A percentile compares a stretch with the other conserved stretches of the same genome.
Evolutionary conservation across 2,329 filamentous ascomycete species (phyloP).

Genomic region (Thermomyces lanuginosus): DNA sequence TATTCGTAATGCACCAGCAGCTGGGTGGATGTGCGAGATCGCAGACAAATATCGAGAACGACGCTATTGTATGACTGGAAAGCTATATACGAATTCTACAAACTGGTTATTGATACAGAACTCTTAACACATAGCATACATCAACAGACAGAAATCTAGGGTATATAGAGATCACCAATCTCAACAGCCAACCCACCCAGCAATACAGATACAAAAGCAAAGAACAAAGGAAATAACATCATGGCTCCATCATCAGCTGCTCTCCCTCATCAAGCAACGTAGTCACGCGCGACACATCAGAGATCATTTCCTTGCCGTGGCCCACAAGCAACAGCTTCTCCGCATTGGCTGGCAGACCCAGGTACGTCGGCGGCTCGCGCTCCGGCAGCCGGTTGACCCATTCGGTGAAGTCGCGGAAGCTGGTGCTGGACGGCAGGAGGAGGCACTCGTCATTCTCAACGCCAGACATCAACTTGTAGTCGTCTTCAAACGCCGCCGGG

Average conservation of each 20-base stretch:
- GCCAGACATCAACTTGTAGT: constrained; percentile 71
- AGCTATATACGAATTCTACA: too few relatives aligned
- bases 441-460: constrained; percentile 45
- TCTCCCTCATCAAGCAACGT: constrained; percentile 87
- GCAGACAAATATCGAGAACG: too few relatives aligned
- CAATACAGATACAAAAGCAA: constrained; percentile 2
- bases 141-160: too few relatives aligned
- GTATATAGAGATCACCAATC: background rate
- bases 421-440: constrained; percentile 62
- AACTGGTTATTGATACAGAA: too few relatives aligned
- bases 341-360: constrained; percentile 85
- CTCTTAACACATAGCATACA: constrained; percentile 2
- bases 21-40: too few relatives aligned
- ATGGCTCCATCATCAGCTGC: constrained; percentile 59
- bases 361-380: constrained; percentile 86
- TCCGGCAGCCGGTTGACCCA: constrained; percentile 91
- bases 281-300: constrained; percentile 68
- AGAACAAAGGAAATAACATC: constrained; percentile 8
- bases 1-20: too few relatives aligned
- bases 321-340: constrained; percentile 89
- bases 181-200: constrained; percentile 1
- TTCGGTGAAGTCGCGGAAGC: constrained; percentile 66
- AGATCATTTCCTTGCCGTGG: constrained; percentile 69
- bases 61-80: too few relatives aligned
- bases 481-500: constrained; percentile 76